phyloP scores from a whole-genome alignment of 345 rosid species.

The Firmiana major region DNA sequence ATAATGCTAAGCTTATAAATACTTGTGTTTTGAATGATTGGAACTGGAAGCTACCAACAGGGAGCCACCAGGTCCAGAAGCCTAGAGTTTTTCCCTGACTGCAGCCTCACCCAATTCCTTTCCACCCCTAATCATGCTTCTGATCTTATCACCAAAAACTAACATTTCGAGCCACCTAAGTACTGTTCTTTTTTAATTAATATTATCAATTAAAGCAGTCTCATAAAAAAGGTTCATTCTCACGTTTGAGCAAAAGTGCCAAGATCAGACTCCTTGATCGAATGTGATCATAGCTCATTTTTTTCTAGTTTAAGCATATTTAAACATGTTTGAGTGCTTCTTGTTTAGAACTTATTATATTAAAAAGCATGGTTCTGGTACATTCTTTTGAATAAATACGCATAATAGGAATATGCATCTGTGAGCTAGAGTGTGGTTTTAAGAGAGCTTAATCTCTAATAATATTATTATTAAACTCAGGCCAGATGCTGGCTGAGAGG shows the following conservation, averaged over 20 bases:
- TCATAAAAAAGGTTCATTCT: not conserved
- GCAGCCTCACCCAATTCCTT: not conserved
- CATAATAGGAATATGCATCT: not conserved
- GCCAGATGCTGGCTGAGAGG: not conserved
- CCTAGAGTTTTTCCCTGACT: not conserved
- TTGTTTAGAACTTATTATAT: not conserved
- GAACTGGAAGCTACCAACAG: conserved; percentile 11
- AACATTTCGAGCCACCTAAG: not conserved
- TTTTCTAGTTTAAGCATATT: not conserved
- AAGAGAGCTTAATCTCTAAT: not conserved
- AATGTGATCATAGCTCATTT: not conserved
- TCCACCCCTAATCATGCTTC: not conserved
- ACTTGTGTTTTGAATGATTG: conserved; percentile 5
- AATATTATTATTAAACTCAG: not conserved
- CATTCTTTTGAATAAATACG: not conserved
- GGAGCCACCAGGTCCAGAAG: not conserved
- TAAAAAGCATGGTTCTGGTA: not conserved
- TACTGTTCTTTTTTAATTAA: not conserved
- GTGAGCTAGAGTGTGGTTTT: not conserved
- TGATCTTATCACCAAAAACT: not conserved
- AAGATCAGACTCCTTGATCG: not conserved
- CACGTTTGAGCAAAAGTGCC: not conserved
- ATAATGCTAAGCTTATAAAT: not conserved
- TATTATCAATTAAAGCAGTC: not conserved
- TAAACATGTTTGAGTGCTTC: not conserved